Evolutionary conservation across 73 alveolate genomes (phyloP).

Genomic region (Paramecium bursaria): DNA sequence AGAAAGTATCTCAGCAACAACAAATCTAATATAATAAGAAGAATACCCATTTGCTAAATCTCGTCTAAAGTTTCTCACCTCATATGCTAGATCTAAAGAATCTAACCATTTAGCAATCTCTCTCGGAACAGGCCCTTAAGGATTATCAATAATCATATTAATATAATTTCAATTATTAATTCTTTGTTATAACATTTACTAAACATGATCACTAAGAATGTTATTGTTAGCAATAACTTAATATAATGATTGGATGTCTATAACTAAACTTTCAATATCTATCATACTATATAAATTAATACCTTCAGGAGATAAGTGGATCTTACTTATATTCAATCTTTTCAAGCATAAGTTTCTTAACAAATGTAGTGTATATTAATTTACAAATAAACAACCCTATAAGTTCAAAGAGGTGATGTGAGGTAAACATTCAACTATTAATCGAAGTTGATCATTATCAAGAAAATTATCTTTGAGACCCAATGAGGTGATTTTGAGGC

Average conservation of each 20-base stretch:
- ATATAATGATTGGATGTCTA: not conserved
- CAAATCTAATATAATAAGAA: slow-evolving; percentile 15
- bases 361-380: not conserved
- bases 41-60: slow-evolving; percentile 70
- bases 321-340: slow-evolving; percentile 9
- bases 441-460: not conserved
- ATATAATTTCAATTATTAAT: not conserved
- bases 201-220: slow-evolving; percentile 11
- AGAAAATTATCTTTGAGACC: slow-evolving; percentile 3
- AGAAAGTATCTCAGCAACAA: slow-evolving; percentile 65
- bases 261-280: slow-evolving; percentile 19
- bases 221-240: slow-evolving; percentile 38
- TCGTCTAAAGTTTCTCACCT: slow-evolving; percentile 69
- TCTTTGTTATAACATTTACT: not conserved
- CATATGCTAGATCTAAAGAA: slow-evolving; percentile 68
- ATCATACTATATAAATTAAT: not conserved
- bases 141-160: slow-evolving; percentile 15
- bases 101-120: slow-evolving; percentile 68
- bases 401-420: slow-evolving; percentile 1
- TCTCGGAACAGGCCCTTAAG: slow-evolving; percentile 69
- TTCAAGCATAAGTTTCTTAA: not conserved
- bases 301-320: slow-evolving; percentile 7
- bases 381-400: slow-evolving; percentile 8
- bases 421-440: not conserved
- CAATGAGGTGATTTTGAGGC: not conserved